phyloP scores from a whole-genome alignment of 2,329 filamentous ascomycete species.

The Calycina herbarum region DNA sequence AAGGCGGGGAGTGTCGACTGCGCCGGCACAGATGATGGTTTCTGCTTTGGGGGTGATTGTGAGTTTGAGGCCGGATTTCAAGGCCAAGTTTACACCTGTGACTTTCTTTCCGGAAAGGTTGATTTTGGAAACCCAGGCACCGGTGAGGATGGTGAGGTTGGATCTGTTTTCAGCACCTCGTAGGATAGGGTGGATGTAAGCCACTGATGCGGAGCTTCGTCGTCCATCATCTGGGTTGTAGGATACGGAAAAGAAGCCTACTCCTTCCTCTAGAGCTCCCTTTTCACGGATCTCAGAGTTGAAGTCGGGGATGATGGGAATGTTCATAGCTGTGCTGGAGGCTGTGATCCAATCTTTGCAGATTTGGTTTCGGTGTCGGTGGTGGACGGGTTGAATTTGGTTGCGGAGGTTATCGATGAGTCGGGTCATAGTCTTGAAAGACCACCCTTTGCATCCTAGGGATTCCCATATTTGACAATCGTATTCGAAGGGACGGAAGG shows the following conservation, averaged over 20 bases:
- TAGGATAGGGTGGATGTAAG: slow-evolving; percentile 90
- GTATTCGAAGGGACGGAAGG: slow-evolving; percentile 87
- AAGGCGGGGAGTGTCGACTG: slow-evolving; percentile 41
- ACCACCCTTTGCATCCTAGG: slow-evolving; percentile 81
- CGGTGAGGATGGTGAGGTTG: slow-evolving; percentile 83
- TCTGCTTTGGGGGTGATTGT: slow-evolving; percentile 68
- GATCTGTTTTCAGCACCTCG: slow-evolving; percentile 78
- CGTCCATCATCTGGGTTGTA: slow-evolving; percentile 89
- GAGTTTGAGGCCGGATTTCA: slow-evolving; percentile 53
- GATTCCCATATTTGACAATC: slow-evolving; percentile 83
- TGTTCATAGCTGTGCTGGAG: slow-evolving; percentile 74
- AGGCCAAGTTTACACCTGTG: slow-evolving; percentile 68
- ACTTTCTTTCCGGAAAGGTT: slow-evolving; percentile 70
- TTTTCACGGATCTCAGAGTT: slow-evolving; percentile 77
- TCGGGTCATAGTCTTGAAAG: slow-evolving; percentile 80
- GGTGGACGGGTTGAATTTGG: slow-evolving; percentile 86
- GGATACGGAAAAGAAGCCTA: slow-evolving; percentile 87
- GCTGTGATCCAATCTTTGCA: slow-evolving; percentile 87
- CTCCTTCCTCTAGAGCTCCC: slow-evolving; percentile 71
- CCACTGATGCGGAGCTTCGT: slow-evolving; percentile 82
- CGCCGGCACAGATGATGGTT: slow-evolving; percentile 53
- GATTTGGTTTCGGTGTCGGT: slow-evolving; percentile 82
- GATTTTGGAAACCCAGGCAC: slow-evolving; percentile 83
- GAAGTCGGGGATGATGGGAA: slow-evolving; percentile 82
- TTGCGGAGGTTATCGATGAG: slow-evolving; percentile 82